Conservation (phyloP, 331 rosid species). For the Dryas integrifolia region DNA sequence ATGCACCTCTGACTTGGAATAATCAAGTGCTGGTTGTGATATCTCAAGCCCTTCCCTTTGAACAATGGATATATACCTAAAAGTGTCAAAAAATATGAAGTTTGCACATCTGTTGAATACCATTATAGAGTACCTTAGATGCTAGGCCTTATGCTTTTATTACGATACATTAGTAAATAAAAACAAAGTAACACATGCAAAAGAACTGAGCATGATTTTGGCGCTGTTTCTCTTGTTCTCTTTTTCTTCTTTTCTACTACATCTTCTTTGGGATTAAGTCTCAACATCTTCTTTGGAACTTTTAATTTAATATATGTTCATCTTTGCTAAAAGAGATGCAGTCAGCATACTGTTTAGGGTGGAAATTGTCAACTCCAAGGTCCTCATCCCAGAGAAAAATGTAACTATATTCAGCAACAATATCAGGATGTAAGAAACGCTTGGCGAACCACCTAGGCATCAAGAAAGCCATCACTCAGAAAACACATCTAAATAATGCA, state of each 20-base stretch:
- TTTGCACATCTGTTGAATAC: background rate
- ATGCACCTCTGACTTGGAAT: conserved; percentile 61
- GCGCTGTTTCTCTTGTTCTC: too few species aligned
- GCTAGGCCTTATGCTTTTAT: too few species aligned
- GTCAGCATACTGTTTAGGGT: conserved; percentile 56
- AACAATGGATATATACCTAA: conserved; percentile 70
- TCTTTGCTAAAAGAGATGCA: conserved; percentile 11
- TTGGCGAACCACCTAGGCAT: conserved; percentile 93
- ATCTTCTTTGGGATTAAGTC: too few species aligned
- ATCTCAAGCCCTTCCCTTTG: conserved; percentile 68
- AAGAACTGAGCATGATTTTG: too few species aligned
- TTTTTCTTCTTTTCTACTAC: too few species aligned
- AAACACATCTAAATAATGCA: conserved; percentile 15
- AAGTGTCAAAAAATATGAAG: conserved; percentile 1
- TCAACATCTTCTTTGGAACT: too few species aligned
- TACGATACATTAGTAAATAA: too few species aligned
- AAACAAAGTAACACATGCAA: too few species aligned
- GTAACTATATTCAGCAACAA: conserved; percentile 73
- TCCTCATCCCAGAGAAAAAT: conserved; percentile 98
- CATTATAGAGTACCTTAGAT: background rate
- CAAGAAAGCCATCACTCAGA: conserved; percentile 21
- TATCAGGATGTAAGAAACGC: conserved; percentile 94
- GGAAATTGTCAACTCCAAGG: conserved; percentile 79
- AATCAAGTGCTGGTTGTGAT: conserved; percentile 94
- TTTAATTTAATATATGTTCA: background rate